Base-by-base conservation (phyloP, 2,329 filamentous ascomycete species). In the Calycina herbarum region DNA sequence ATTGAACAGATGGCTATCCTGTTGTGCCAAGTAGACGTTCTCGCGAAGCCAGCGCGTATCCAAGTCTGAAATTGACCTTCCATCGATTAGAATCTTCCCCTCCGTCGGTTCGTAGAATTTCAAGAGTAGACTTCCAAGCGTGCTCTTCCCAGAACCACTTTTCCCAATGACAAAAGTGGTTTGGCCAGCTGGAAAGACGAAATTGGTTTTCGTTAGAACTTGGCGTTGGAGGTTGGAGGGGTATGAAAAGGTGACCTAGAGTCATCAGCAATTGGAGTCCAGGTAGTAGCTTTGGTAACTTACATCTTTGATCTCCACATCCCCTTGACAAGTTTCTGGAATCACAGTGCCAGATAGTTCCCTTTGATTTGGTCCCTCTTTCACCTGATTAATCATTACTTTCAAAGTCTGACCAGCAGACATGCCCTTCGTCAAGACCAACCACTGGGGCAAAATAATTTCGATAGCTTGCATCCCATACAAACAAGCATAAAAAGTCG, bases 131-230 rank as follows among this genome's bases (percentile, higher is more conserved):
- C 92, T 93, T 0, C 90, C 89, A 1, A 98, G 74, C 0, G 94
- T 98, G 71, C 93, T 97, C 77, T 98, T 98, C 0, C 94, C 94
- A 1, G 92, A 97, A 0, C 95, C 95, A 73, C 93, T 97, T 72
- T 84, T 85, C 0, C 94, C 95, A 60, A 97, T 86, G 1, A 98
- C 82, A 73, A 95, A 97, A 0, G 88, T 92, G 2, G 89, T 87
- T 67, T 91, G 82, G 0, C 91, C 89, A 0, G 89, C 82, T 0
- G 88, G 85, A 65, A 98, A 94, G 69, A 82, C 85, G 67, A 97
- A 83, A 0, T 82, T 88, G 0, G 86, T 85, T 6, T 84, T 78
- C 0, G 84, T 78, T 10, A 97, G 81, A 1, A 89, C 88, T 0
- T 78, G 75, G 20, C 84, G 83, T 1, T 83, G 78, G 0, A 85